Evolutionary conservation across 176 grass and related monocot species (phyloP), one percentile per base, ranked within the genome.

Genomic region (Melocanna baccifera): DNA sequence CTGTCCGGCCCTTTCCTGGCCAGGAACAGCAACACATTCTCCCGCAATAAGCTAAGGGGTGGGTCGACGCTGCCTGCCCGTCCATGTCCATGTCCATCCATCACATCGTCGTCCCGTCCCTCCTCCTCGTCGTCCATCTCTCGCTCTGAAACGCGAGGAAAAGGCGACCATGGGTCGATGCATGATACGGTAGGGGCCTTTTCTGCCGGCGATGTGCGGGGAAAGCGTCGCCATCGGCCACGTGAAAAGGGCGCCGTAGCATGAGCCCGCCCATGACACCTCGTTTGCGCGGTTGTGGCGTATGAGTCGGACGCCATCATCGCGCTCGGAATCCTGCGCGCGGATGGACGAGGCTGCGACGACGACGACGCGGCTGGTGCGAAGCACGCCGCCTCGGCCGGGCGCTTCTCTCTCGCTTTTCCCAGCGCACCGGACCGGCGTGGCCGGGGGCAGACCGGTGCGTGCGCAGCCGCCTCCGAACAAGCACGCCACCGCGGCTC

Each of bases 1-100:
- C 72, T 82, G 88, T 72, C 88, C 47, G 55, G 78, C 57, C 34
- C 71, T 78, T 86, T 52, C 18, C 18, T 68, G 78, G 83, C 65
- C 83, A 70, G 55, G 28, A 76, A 82, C 83, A 78, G 58, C 78
- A 82, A 1, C 78, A 65, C 34, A 81, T 76, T 52, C 70, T 8
- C 4, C 7, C 62, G 14, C 79, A 18, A 55, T 18, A 12, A 45
- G 4, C 22, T 0, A 2, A 51, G 29, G 26, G 29, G 28, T 30
- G 59, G 50, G 36, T 59, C 25, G 64, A 62, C 8, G 71, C 62
- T 67, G 19, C 66, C 62, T 57, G 36, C 51, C 29, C 7, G 29
- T 7, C 23, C 12, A 37, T 43, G 18, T 64, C 43, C 79, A 9
- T 52, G 19, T 82, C 25, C 67, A n/a, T 45, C 14, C 41, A 25